Percentiles rank a stretch among this genome's conserved stretches.
These are phyloP conservation scores for Auxenochlorella pyrenoidosa DNA, from an alignment of 139 green algal species.

Conservation along the genomic window DNA sequence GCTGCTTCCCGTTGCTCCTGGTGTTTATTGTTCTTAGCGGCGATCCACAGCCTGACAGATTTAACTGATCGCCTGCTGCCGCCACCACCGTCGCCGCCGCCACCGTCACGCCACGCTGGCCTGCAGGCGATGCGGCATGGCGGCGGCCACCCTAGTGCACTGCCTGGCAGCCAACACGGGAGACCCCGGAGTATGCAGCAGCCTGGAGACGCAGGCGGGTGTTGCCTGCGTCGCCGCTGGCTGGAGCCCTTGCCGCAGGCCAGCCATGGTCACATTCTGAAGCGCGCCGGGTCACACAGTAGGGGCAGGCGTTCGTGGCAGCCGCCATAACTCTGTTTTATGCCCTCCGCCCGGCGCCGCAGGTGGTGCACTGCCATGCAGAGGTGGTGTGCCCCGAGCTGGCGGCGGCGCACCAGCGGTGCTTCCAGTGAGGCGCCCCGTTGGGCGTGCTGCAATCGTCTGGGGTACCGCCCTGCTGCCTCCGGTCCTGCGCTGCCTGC, in stretches of 20 bases:
- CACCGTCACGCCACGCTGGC: background rate
- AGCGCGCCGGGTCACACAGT: no score
- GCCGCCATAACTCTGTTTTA: background rate
- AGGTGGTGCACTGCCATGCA: slow-evolving; percentile 43
- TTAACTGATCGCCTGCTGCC: no score
- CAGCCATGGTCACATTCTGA: no score
- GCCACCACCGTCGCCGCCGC: background rate
- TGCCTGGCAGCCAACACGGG: slow-evolving; percentile 13
- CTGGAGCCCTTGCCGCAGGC: no score
- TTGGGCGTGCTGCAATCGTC: background rate
- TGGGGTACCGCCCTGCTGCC: no score
- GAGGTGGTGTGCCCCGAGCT: slow-evolving; percentile 36
- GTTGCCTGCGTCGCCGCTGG: background rate
- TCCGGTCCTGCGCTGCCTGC: no score
- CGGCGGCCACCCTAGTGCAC: background rate
- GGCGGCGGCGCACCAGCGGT: slow-evolving; percentile 31
- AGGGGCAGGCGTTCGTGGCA: no score
- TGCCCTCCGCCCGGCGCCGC: background rate
- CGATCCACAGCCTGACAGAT: no score
- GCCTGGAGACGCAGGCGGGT: slow-evolving; percentile 30
- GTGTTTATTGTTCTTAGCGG: no score
- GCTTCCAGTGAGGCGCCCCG: slow-evolving; percentile 28
- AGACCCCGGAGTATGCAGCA: background rate
- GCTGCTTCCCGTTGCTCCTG: no score
- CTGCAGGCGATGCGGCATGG: slow-evolving; percentile 19